Evolutionary conservation across 495 filamentous ascomycete genomes (phyloP), one percentile per base, ranked within the genome.

Genomic region (Podospora fimiseda): DNA sequence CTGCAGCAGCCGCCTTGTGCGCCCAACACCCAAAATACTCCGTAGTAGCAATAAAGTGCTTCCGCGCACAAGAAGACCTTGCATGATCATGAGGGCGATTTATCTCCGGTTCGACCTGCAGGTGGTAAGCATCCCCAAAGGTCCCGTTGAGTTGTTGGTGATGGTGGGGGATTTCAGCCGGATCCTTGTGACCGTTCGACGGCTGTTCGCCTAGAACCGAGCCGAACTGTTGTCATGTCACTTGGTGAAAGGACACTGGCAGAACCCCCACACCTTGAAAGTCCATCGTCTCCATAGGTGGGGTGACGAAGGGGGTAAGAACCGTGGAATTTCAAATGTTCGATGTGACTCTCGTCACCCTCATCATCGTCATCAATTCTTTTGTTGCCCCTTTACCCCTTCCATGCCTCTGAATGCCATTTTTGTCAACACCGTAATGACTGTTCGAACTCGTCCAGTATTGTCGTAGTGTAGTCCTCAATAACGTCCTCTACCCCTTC

Each of bases 1-100:
- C 48, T 24, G 54, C 51, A 63, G 55, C 50, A 61, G 58, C 60
- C 63, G 60, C 58, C 60, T 52, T 62, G 53, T 63, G 55, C 59
- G 55, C 55, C 50, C 39, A 50, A 11, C 13, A 23, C 14, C 16
- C 19, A 46, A 41, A 18, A 51, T 43, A 19, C 27, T 33, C 27
- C 27, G 27, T 33, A n/a, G n/a, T n/a, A n/a, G n/a, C n/a, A n/a
- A n/a, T n/a, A n/a, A n/a, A n/a, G n/a, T n/a, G n/a, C n/a, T n/a
- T n/a, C n/a, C n/a, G n/a, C n/a, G n/a, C n/a, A n/a, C n/a, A n/a
- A n/a, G 27, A 5, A 19, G 40, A 23, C 47, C 24, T 42, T 50
- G 54, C 60, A 63, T 58, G 54, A 58, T 54, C 42, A 57, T 53
- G 47, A 51, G 38, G 52, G 49, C 36, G 43, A 49, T 51, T 51